phyloP scores from a whole-genome alignment of 192 early-diverging fungal genomes.

The Entophlyctis luteolus region DNA sequence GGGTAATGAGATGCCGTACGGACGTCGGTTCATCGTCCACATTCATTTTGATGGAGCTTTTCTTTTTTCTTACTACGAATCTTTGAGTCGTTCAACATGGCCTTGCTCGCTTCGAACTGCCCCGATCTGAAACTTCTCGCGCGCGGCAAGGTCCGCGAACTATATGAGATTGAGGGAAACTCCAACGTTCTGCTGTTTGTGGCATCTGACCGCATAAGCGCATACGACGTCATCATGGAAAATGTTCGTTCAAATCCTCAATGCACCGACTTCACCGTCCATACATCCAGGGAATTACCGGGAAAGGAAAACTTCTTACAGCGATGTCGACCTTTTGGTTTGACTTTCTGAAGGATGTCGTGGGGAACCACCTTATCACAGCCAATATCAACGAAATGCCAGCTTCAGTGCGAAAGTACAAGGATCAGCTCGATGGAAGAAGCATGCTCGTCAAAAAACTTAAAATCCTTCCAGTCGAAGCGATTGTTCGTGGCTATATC shows the following conservation, averaged over 20 bases:
- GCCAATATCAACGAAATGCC: slow-evolving; percentile 92
- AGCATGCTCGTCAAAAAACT: slow-evolving; percentile 89
- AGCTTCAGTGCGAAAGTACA: slow-evolving; percentile 77
- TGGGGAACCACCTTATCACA: slow-evolving; percentile 97
- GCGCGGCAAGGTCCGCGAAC: slow-evolving; percentile 91
- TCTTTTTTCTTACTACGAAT: neutral
- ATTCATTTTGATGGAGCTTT: neutral
- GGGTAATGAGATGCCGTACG: slow-evolving; percentile 57
- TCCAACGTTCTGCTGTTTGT: slow-evolving; percentile 86
- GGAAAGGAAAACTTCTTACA: slow-evolving; percentile 97
- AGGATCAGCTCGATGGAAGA: slow-evolving; percentile 80
- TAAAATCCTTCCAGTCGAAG: slow-evolving; percentile 90
- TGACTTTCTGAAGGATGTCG: slow-evolving; percentile 74
- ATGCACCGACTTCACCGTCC: neutral
- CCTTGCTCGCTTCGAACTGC: slow-evolving; percentile 49
- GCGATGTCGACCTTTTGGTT: slow-evolving; percentile 97
- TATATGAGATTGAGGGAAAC: slow-evolving; percentile 85
- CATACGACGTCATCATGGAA: slow-evolving; percentile 98
- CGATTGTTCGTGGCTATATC: slow-evolving; percentile 97
- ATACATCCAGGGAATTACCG: slow-evolving; percentile 87
- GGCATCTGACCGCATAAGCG: slow-evolving; percentile 94
- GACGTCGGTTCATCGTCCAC: slow-evolving; percentile 3
- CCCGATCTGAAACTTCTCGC: slow-evolving; percentile 90
- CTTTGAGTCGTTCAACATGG: neutral
- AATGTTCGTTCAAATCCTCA: slow-evolving; percentile 59